phyloP scores from a whole-genome alignment of 73 alveolate species.

The Paramecium sonneborni region DNA sequence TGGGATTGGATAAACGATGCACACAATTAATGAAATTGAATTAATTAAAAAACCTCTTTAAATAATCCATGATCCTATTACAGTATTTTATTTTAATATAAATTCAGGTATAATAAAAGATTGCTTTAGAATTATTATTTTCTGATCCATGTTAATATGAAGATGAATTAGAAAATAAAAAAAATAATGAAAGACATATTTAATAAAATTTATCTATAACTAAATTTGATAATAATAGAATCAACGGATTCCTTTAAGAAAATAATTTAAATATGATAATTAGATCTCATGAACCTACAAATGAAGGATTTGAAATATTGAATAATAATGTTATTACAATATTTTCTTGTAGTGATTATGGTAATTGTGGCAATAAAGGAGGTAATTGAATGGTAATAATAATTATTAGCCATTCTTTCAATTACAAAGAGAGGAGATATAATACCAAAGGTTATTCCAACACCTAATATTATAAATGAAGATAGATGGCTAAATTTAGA shows the following conservation, averaged over 20 bases:
- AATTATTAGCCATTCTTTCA: not conserved
- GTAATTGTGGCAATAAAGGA: not conserved
- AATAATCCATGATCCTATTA: constrained; percentile 80
- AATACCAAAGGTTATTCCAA: not conserved
- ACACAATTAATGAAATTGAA: constrained; percentile 81
- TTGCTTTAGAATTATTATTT: constrained; percentile 87
- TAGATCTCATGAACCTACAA: constrained; percentile 84
- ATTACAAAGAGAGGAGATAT: constrained; percentile 18
- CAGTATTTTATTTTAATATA: constrained; percentile 35
- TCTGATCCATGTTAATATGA: constrained; percentile 84
- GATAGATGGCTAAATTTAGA: constrained; percentile 18
- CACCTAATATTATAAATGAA: not conserved
- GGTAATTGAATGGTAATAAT: not conserved
- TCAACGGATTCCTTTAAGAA: constrained; percentile 81
- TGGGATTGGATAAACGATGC: constrained; percentile 85
- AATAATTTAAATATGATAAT: constrained; percentile 80
- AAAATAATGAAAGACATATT: constrained; percentile 80
- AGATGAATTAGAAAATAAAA: constrained; percentile 75
- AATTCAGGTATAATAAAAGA: constrained; percentile 56
- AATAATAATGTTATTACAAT: constrained; percentile 78
- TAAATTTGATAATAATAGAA: constrained; percentile 83
- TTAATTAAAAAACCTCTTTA: constrained; percentile 78
- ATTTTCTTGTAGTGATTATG: constrained; percentile 84
- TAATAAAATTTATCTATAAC: constrained; percentile 77
- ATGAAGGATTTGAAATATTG: constrained; percentile 81